Conservation (phyloP, 208 protist species). For the Leishmania amazonensis region DNA sequence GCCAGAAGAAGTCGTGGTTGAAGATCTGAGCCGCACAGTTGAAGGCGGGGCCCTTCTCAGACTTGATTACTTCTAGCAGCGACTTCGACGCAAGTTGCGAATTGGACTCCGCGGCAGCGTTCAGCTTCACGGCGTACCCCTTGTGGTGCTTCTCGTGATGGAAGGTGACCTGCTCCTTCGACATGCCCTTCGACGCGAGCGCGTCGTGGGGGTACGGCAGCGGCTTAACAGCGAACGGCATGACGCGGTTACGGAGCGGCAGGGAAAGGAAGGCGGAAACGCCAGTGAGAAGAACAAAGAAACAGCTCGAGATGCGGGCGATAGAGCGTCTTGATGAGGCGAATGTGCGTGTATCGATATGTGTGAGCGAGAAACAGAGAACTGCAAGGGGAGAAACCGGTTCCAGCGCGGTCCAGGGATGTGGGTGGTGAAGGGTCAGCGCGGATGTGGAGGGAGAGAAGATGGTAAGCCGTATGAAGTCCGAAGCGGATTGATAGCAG, state of each 20-base stretch:
- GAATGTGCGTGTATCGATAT: neutral
- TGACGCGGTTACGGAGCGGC: slow-evolving; percentile 76
- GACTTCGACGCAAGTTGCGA: slow-evolving; percentile 64
- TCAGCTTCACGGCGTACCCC: slow-evolving; percentile 92
- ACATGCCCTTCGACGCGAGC: slow-evolving; percentile 84
- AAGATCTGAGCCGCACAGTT: slow-evolving; percentile 94
- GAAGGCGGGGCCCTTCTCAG: slow-evolving; percentile 82
- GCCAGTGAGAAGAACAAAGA: slow-evolving; percentile 15
- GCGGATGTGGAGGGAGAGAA: neutral
- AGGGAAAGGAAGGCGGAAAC: slow-evolving; percentile 80
- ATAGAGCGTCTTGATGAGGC: neutral
- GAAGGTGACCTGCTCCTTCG: slow-evolving; percentile 87
- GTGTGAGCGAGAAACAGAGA: neutral
- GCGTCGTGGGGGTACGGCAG: slow-evolving; percentile 81
- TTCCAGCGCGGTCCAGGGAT: neutral
- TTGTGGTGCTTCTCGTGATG: slow-evolving; percentile 95
- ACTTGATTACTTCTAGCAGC: slow-evolving; percentile 86
- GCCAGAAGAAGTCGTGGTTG: slow-evolving; percentile 96
- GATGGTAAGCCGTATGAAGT: neutral
- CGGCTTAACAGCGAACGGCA: slow-evolving; percentile 74
- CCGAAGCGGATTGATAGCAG: neutral
- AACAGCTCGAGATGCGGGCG: neutral
- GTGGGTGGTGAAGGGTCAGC: neutral
- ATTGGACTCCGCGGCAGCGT: slow-evolving; percentile 72
- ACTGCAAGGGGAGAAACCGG: neutral